These are phyloP conservation scores for Phytophthora multivora DNA, from an alignment of 352 stramenopile genomes.

Conservation along the genomic window DNA sequence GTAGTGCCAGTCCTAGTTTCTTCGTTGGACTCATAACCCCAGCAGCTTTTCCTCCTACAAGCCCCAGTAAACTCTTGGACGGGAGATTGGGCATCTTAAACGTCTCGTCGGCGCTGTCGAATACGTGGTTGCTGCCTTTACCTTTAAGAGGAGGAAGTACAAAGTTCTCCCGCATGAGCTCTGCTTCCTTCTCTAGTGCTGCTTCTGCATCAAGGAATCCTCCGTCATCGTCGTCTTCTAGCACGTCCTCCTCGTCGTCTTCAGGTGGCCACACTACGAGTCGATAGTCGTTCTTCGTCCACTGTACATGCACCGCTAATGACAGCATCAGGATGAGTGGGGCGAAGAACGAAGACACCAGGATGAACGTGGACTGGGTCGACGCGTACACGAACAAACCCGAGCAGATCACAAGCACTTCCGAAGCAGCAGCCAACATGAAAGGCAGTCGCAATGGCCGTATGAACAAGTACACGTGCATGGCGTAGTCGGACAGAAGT, in stretches of 20 bases:
- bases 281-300: constrained; percentile 83
- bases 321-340: constrained; percentile 82
- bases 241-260: constrained; percentile 79
- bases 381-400: constrained; percentile 83
- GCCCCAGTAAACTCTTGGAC: constrained; percentile 46
- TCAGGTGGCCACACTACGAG: constrained; percentile 84
- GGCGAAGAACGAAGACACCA: constrained; percentile 76
- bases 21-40: constrained; percentile 23
- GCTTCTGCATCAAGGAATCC: constrained; percentile 61
- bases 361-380: constrained; percentile 77
- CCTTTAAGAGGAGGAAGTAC: constrained; percentile 77
- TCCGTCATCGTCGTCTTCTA: constrained; percentile 76
- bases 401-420: constrained; percentile 83
- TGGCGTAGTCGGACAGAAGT: constrained; percentile 75
- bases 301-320: constrained; percentile 76
- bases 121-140: constrained; percentile 59
- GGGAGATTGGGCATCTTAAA: constrained; percentile 86
- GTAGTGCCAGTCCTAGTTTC: constrained; percentile 19
- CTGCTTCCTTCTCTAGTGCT: constrained; percentile 75
- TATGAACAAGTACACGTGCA: constrained; percentile 77
- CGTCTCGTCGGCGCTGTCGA: constrained; percentile 58
- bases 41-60: constrained; percentile 14
- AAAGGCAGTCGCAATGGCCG: constrained; percentile 69
- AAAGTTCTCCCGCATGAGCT: constrained; percentile 78
- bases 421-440: constrained; percentile 76